Conservation (phyloP, 1,139 yeast species). For the Fermentozyma sake region DNA sequence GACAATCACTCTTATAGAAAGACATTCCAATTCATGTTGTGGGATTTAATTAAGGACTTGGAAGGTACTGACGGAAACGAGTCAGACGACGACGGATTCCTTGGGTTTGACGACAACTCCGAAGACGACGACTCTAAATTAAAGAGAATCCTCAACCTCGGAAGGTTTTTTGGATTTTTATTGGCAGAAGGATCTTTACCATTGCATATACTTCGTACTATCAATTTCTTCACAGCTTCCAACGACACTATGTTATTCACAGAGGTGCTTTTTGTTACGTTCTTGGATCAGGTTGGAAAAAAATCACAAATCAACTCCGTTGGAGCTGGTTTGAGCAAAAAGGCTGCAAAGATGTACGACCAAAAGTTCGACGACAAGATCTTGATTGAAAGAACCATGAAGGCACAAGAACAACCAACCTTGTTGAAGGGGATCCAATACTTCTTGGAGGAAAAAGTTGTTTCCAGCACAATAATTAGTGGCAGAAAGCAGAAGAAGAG, state of each 20-base stretch:
- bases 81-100: slow-evolving; percentile 38
- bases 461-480: slow-evolving; percentile 46
- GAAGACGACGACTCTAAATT: slow-evolving; percentile 46
- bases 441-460: slow-evolving; percentile 55
- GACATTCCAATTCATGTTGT: slow-evolving; percentile 81
- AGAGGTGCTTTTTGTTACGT: slow-evolving; percentile 67
- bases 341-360: slow-evolving; percentile 29
- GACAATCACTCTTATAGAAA: slow-evolving; percentile 67
- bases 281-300: slow-evolving; percentile 64
- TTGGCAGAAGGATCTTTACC: slow-evolving; percentile 71
- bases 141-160: slow-evolving; percentile 63
- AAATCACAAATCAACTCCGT: slow-evolving; percentile 51
- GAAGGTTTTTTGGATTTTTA: slow-evolving; percentile 72
- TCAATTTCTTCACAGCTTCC: slow-evolving; percentile 71
- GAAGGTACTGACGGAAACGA: slow-evolving; percentile 40
- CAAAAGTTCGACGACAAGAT: slow-evolving; percentile 50
- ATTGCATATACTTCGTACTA: slow-evolving; percentile 65
- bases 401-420: slow-evolving; percentile 59
- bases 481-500: slow-evolving; percentile 59
- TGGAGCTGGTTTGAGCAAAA: slow-evolving; percentile 40
- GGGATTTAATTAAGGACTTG: slow-evolving; percentile 81
- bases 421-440: slow-evolving; percentile 70
- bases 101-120: slow-evolving; percentile 32
- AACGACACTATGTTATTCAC: slow-evolving; percentile 64
- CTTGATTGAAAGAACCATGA: slow-evolving; percentile 51